These are phyloP conservation scores for Leishmania turanica DNA, from an alignment of 208 protist species.

Conservation along the genomic window DNA sequence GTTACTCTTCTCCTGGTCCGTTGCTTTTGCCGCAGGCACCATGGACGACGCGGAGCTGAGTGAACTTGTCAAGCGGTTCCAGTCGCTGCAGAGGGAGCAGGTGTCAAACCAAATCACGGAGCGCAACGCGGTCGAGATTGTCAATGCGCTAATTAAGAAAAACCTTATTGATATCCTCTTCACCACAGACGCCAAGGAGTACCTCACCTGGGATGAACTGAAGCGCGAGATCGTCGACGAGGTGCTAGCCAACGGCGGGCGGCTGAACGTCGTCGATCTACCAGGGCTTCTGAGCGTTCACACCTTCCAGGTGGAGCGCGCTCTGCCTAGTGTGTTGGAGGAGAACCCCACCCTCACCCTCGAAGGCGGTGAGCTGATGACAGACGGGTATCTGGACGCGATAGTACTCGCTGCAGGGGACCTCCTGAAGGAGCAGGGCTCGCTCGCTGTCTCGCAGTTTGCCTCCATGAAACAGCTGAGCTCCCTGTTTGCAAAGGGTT, in stretches of 20 bases:
- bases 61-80: slow-evolving; percentile 71
- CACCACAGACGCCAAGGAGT: slow-evolving; percentile 84
- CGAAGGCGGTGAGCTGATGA: slow-evolving; percentile 73
- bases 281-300: slow-evolving; percentile 74
- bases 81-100: slow-evolving; percentile 64
- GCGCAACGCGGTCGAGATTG: slow-evolving; percentile 84
- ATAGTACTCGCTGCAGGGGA: slow-evolving; percentile 54
- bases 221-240: slow-evolving; percentile 79
- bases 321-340: slow-evolving; percentile 65
- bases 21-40: neutral
- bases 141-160: slow-evolving; percentile 66
- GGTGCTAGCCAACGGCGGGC: slow-evolving; percentile 67
- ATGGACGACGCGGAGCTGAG: slow-evolving; percentile 61
- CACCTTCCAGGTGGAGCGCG: slow-evolving; percentile 65
- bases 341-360: slow-evolving; percentile 46
- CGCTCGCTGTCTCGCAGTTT: slow-evolving; percentile 61
- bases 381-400: slow-evolving; percentile 60
- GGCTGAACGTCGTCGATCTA: slow-evolving; percentile 78
- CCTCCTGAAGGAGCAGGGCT: slow-evolving; percentile 63
- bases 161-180: slow-evolving; percentile 77
- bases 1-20: neutral
- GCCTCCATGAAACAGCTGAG: slow-evolving; percentile 63
- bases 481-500: slow-evolving; percentile 55
- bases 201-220: slow-evolving; percentile 82
- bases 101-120: slow-evolving; percentile 73